Evolutionary conservation across 305 asterid genomes (phyloP).

Genomic region (Stenogyne calaminthoides): DNA sequence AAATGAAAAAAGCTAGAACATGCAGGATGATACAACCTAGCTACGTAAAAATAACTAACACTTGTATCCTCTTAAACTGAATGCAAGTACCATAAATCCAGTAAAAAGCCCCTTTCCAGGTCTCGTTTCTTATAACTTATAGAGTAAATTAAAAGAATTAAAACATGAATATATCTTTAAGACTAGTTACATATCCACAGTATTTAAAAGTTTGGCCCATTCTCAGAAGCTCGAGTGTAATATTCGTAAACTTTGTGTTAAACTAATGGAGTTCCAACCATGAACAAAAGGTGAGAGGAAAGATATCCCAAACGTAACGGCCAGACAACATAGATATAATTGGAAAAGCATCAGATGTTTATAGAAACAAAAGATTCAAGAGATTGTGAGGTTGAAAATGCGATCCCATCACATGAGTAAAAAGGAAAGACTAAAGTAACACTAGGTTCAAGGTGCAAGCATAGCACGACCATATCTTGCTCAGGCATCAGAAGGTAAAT

Average conservation of each 20-base stretch:
- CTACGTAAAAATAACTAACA: neutral
- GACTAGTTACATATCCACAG: neutral
- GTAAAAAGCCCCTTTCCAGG: neutral
- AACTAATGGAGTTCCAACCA: slow-evolving; percentile 1
- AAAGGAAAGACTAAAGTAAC: neutral
- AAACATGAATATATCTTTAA: neutral
- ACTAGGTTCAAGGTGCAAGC: neutral
- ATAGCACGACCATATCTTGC: neutral
- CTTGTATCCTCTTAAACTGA: neutral
- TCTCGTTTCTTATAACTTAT: neutral
- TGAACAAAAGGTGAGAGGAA: neutral
- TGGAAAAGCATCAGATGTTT: neutral
- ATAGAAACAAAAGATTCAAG: neutral
- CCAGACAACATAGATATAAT: neutral
- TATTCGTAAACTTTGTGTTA: neutral
- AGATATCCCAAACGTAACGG: neutral
- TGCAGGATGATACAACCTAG: neutral
- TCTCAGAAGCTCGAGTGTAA: neutral
- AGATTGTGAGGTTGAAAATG: neutral
- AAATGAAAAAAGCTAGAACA: neutral
- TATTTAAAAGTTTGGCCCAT: neutral
- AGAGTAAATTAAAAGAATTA: no score
- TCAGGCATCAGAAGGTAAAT: neutral
- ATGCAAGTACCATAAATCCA: neutral
- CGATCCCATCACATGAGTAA: neutral